phyloP scores from a whole-genome alignment of 2,329 filamentous ascomycete species.

The Kalmusia sp. region DNA sequence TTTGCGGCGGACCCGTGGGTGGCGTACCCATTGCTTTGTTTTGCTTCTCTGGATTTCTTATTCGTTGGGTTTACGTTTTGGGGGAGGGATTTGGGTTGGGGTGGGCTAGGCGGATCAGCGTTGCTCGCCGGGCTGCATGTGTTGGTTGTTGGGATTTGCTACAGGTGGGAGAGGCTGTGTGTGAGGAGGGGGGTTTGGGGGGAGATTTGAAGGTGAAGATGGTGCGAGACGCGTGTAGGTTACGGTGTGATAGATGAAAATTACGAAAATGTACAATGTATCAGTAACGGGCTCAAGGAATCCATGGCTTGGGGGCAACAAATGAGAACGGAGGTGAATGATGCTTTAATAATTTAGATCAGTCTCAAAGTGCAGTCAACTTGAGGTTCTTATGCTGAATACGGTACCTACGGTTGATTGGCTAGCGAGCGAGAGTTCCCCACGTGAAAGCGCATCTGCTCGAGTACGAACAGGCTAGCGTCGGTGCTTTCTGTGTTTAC shows the following conservation, averaged over 20 bases:
- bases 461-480: conserved; percentile 14
- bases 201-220: conserved; percentile 12
- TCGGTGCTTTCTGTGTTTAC: conserved; percentile 26
- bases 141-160: conserved; percentile 49
- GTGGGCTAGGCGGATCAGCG: conserved; percentile 48
- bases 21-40: conserved; percentile 69
- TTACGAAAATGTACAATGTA: background rate
- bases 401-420: too few relatives aligned
- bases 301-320: too few relatives aligned
- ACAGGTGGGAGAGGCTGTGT: conserved; percentile 39
- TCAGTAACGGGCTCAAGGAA: too few relatives aligned
- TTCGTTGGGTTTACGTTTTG: conserved; percentile 23
- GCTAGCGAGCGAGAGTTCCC: background rate
- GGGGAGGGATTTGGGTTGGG: conserved; percentile 28
- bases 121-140: conserved; percentile 57
- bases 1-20: conserved; percentile 70
- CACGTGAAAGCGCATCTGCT: conserved; percentile 3
- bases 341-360: too few relatives aligned
- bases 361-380: too few relatives aligned
- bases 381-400: too few relatives aligned
- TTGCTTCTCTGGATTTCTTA: conserved; percentile 71
- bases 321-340: too few relatives aligned
- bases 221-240: too few relatives aligned
- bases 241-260: background rate
- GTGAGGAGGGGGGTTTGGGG: conserved; percentile 33